Percentiles rank a stretch among this genome's conserved stretches.
Evolutionary conservation across 2,329 filamentous ascomycete genomes (phyloP).

Genomic region (Elsinoe batatas): DNA sequence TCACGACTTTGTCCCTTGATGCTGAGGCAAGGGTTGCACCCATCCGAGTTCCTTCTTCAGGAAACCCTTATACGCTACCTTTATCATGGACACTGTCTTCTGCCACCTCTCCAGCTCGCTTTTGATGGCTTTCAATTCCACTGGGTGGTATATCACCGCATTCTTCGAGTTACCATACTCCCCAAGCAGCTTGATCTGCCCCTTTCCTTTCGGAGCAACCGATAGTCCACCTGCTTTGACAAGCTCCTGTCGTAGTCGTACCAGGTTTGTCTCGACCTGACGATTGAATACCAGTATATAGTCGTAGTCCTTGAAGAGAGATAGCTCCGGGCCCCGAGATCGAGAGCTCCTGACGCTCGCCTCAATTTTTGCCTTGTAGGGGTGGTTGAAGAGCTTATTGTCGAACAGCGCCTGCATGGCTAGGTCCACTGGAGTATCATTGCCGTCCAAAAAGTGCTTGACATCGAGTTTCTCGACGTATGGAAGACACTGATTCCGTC

Average conservation of each 20-base stretch:
- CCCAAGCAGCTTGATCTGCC: background rate
- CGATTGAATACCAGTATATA: conserved; percentile 5
- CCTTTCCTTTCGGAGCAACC: conserved; percentile 1
- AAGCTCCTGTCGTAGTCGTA: background rate
- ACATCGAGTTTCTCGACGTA: background rate
- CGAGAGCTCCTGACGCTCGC: background rate
- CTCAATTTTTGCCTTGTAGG: background rate
- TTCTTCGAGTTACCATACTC: conserved; percentile 5
- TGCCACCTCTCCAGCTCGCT: conserved; percentile 1
- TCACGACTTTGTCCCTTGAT: background rate
- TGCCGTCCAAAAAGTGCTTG: background rate
- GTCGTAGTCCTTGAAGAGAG: conserved; percentile 10
- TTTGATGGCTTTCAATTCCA: background rate
- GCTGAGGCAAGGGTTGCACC: background rate
- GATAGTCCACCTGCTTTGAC: background rate
- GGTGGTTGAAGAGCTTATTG: conserved; percentile 3
- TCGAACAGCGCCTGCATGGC: conserved; percentile 7
- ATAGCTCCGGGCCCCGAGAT: background rate
- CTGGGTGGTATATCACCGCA: background rate
- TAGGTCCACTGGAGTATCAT: background rate
- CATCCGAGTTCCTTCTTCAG: conserved; percentile 5
- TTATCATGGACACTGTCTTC: background rate
- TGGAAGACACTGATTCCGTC: background rate
- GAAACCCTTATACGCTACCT: conserved; percentile 8
- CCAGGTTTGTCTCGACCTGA: background rate